A percentile compares a stretch with the other conserved stretches of the same genome.
Conservation (phyloP, 805 yeast genomes). For the Teunomyces aglyptinius region DNA sequence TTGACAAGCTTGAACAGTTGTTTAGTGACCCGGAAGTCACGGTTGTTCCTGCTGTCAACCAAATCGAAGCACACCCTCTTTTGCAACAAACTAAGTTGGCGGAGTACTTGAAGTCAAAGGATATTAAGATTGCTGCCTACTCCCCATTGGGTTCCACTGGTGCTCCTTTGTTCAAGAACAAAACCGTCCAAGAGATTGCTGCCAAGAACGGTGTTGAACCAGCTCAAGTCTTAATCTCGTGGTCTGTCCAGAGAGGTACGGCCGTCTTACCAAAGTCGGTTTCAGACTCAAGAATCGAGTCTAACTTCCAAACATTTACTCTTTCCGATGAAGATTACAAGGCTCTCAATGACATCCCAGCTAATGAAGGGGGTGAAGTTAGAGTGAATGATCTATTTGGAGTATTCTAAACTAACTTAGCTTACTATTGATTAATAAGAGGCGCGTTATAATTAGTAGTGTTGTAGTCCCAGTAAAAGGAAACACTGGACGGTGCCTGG, state of each 20-base stretch:
- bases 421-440: constrained; percentile 2
- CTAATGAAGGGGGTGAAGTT: constrained; percentile 1
- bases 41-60: constrained; percentile 31
- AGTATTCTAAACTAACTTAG: not conserved
- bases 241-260: constrained; percentile 40
- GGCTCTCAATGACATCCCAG: constrained; percentile 6
- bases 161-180: constrained; percentile 36
- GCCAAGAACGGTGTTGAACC: constrained; percentile 30
- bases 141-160: constrained; percentile 36
- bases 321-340: constrained; percentile 37
- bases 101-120: constrained; percentile 11
- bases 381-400: not conserved
- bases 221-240: constrained; percentile 36
- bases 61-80: constrained; percentile 36
- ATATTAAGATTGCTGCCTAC: constrained; percentile 25
- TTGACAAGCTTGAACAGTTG: constrained; percentile 25
- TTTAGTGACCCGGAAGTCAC: constrained; percentile 19
- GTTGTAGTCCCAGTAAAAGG: constrained; percentile 44
- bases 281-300: constrained; percentile 26
- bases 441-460: constrained; percentile 21
- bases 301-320: constrained; percentile 34
- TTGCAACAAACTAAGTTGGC: constrained; percentile 25
- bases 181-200: constrained; percentile 26
- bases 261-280: constrained; percentile 42
- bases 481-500: constrained; percentile 22